phyloP scores from a whole-genome alignment of 257 asterid genomes.

The Handroanthus guayacan region DNA sequence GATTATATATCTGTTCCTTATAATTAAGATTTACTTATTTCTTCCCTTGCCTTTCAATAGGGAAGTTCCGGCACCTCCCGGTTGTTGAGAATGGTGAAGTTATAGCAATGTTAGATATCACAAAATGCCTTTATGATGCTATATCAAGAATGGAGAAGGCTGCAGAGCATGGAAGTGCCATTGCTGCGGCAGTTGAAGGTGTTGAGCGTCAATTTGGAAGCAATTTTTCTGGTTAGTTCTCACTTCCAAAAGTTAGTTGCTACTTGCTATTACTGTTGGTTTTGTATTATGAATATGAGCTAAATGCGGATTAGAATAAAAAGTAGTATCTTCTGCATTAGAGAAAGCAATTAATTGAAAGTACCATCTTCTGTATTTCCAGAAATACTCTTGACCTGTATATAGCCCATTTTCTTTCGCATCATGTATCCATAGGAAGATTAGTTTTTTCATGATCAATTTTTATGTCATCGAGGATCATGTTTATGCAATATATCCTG shows the following conservation, averaged over 20 bases:
- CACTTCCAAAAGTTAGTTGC: conserved; percentile 22
- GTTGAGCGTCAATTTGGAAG: conserved; percentile 92
- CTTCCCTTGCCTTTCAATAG: conserved; percentile 41
- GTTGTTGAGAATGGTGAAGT: conserved; percentile 99
- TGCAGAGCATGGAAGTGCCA: conserved; percentile 96
- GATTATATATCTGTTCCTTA: neutral
- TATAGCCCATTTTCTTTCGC: neutral
- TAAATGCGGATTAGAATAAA: neutral
- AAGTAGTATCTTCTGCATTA: neutral
- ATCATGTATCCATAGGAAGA: neutral
- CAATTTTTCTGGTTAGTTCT: conserved; percentile 76
- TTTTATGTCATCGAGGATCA: conserved; percentile 21
- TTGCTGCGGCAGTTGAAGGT: conserved; percentile 99
- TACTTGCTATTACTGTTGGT: conserved; percentile 15
- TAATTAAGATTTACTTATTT: neutral
- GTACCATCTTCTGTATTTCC: neutral
- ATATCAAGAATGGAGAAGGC: conserved; percentile 99
- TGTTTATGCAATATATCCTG: neutral
- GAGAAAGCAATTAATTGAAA: neutral
- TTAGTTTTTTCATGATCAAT: neutral
- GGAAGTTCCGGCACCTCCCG: conserved; percentile 96
- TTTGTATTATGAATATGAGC: conserved; percentile 20
- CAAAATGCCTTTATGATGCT: conserved; percentile 97
- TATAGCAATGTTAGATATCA: conserved; percentile 87
- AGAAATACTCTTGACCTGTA: conserved; percentile 10